Evolutionary conservation across 73 alveolate species (phyloP).

Genomic region (Uronychia binucleata): DNA sequence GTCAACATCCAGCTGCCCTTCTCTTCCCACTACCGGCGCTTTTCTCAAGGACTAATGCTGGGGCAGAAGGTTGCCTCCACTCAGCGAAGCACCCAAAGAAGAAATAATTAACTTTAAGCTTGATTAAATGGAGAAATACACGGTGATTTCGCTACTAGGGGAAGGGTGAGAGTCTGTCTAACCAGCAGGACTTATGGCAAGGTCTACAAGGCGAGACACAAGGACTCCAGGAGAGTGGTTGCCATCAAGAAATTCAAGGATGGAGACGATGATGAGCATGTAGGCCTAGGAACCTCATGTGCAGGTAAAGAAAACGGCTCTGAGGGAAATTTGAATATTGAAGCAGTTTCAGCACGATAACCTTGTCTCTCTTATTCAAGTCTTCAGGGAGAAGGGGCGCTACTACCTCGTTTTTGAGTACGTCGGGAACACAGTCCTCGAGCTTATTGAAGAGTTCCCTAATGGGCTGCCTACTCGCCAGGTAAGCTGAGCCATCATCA

Average conservation of each 20-base stretch:
- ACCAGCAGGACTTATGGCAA: constrained; percentile 30
- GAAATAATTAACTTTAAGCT: neutral
- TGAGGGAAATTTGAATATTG: constrained; percentile 55
- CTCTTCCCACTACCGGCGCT: neutral
- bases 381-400: constrained; percentile 31
- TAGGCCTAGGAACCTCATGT: neutral
- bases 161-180: constrained; percentile 17
- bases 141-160: neutral
- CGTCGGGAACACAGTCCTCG: constrained; percentile 49
- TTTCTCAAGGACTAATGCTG: neutral
- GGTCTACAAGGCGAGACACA: constrained; percentile 44
- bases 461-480: constrained; percentile 18
- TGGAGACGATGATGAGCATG: constrained; percentile 57
- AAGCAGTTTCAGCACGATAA: constrained; percentile 30
- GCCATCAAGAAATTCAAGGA: constrained; percentile 56
- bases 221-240: constrained; percentile 11
- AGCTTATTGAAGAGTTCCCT: constrained; percentile 18
- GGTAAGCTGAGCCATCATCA: neutral
- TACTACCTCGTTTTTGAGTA: constrained; percentile 55
- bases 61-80: neutral
- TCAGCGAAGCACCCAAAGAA: neutral
- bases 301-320: constrained; percentile 23
- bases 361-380: constrained; percentile 41
- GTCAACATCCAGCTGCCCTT: neutral
- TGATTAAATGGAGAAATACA: neutral